Evolutionary conservation across 2,329 filamentous ascomycete species (phyloP).

Genomic region (Dactylellina drechsleri): DNA sequence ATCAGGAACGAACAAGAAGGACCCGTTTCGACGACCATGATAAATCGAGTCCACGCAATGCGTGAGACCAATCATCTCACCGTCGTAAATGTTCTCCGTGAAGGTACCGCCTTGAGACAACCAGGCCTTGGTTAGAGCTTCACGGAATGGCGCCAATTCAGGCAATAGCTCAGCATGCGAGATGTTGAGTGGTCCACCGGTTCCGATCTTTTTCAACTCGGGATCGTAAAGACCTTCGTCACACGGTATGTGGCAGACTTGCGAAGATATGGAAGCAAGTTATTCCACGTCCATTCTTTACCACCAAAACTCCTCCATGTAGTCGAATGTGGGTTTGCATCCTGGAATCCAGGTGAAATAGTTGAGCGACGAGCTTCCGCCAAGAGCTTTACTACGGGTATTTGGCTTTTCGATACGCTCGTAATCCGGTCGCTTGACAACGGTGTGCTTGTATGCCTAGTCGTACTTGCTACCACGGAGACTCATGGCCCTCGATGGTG

Average conservation of each 20-base stretch:
- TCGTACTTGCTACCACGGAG: slow-evolving; percentile 69
- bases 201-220: slow-evolving; percentile 32
- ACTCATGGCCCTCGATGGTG: slow-evolving; percentile 67
- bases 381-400: slow-evolving; percentile 69
- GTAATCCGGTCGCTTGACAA: slow-evolving; percentile 71
- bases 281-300: slow-evolving; percentile 69
- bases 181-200: slow-evolving; percentile 33
- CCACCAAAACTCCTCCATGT: slow-evolving; percentile 62
- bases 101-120: slow-evolving; percentile 66
- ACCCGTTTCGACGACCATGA: slow-evolving; percentile 67
- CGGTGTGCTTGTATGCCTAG: slow-evolving; percentile 72
- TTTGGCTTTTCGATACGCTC: slow-evolving; percentile 71
- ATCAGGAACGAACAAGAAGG: slow-evolving; percentile 65
- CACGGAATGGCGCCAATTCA: slow-evolving; percentile 60
- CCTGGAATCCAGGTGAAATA: slow-evolving; percentile 74
- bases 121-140: slow-evolving; percentile 67
- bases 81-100: slow-evolving; percentile 69
- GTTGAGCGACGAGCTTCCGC: slow-evolving; percentile 70
- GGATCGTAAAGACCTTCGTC: slow-evolving; percentile 60
- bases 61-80: slow-evolving; percentile 67
- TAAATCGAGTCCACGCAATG: slow-evolving; percentile 70
- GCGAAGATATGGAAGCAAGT: slow-evolving; percentile 58
- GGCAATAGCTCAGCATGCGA: slow-evolving; percentile 61
- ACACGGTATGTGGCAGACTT: slow-evolving; percentile 70
- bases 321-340: slow-evolving; percentile 61